Base-by-base conservation (phyloP, 306 rosid species). In the Prunus dulcis region DNA sequence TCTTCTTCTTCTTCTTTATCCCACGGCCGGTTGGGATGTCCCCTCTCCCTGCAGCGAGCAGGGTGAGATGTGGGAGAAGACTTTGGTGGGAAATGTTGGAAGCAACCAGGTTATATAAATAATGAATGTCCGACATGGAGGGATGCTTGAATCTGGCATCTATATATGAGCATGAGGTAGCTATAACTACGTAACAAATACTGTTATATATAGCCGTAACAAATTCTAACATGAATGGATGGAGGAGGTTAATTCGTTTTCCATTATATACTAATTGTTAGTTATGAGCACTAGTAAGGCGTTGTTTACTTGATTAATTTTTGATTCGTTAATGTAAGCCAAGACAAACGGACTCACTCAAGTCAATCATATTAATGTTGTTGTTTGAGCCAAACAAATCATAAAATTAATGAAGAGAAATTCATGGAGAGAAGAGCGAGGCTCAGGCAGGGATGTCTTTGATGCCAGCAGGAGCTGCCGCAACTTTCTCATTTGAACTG, bases 11-110 rank as follows among this genome's bases (percentile, higher is more conserved):
- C 20, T 60, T 50, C n/a, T n/a, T 22, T 15, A 30, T 25, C 23
- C 55, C 2, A 23, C 27, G 17, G 25, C 27, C 23, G 66, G 52
- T 49, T 2, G 52, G 5, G 18, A 12, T 49, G 23, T 60, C n/a
- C 14, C 43, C 67, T 67, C 68, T 60, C 83, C 83, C 83, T 75
- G 78, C 86, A 57, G 51, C 61, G 49, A 47, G 83, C 83, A 83
- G 80, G 83, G 75, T n/a, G 75, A 78, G 86, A 68, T 41, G 61
- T 41, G 53, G 64, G 23, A 75, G 80, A 70, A 23, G 64, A 50
- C 65, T 58, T 19, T 74, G 50, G 60, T 19, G 2, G 38, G 43
- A 76, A 52, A 55, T 19, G 25, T 58, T 67, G 57, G 66, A 57
- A 75, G 22, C 2, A 70, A 61, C 28, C 22, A 45, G 17, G 55